Percentiles rank a stretch among this genome's conserved stretches.
Evolutionary conservation across 2,329 filamentous ascomycete species (phyloP).

Genomic region (Colletotrichum sp.): DNA sequence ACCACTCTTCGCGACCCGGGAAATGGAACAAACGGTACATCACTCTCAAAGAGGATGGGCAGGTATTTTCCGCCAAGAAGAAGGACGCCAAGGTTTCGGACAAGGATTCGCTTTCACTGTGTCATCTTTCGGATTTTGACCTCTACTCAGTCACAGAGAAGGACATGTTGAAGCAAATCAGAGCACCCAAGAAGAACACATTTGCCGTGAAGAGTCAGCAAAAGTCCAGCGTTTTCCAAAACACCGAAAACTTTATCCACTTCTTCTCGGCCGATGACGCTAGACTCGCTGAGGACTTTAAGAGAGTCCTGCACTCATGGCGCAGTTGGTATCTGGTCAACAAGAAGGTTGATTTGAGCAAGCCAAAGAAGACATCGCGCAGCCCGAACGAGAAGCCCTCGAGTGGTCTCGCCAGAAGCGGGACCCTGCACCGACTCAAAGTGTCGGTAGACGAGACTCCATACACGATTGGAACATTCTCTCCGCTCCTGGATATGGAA

Average conservation of each 20-base stretch:
- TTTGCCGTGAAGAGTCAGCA: constrained; percentile 93
- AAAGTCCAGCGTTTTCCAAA: constrained; percentile 82
- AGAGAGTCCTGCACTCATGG: constrained; percentile 77
- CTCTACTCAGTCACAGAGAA: constrained; percentile 79
- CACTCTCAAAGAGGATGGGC: constrained; percentile 75
- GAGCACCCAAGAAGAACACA: constrained; percentile 84
- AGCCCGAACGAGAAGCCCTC: constrained; percentile 29
- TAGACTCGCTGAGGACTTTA: constrained; percentile 70
- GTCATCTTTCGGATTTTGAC: constrained; percentile 91
- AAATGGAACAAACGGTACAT: constrained; percentile 91
- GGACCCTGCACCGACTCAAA: constrained; percentile 37
- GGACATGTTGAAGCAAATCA: constrained; percentile 73
- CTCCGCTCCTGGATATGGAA: constrained; percentile 69
- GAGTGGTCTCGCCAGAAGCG: constrained; percentile 32
- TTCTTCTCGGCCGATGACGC: constrained; percentile 86
- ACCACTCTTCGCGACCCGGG: constrained; percentile 80
- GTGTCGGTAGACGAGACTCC: constrained; percentile 54
- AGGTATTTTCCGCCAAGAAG: constrained; percentile 76
- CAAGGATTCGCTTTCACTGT: constrained; percentile 74
- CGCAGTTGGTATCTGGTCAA: constrained; percentile 91
- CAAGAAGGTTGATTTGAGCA: constrained; percentile 61
- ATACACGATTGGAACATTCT: constrained; percentile 71
- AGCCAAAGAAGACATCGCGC: constrained; percentile 34
- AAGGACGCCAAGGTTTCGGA: constrained; percentile 59
- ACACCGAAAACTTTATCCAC: constrained; percentile 86